Conservation (phyloP, 1,284 basidiomycete species). For the Sporisorium sorghi region DNA sequence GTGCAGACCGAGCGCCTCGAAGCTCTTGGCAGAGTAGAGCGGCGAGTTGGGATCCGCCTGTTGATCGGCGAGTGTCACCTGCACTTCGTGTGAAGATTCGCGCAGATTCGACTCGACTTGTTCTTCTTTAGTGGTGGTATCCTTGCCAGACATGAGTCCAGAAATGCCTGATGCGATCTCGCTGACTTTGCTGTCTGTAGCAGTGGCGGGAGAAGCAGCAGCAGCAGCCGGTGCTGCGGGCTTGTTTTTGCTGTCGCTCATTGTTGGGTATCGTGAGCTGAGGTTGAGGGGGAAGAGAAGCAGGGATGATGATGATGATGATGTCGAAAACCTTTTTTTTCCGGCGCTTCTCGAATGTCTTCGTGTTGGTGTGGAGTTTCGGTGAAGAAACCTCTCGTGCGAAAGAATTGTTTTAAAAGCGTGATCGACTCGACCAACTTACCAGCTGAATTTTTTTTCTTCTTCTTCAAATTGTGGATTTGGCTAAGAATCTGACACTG, state of each 20-base stretch:
- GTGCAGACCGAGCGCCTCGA: slow-evolving; percentile 77
- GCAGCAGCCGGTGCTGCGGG: slow-evolving; percentile 18
- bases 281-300: background rate
- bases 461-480: too few relatives aligned
- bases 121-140: slow-evolving; percentile 14
- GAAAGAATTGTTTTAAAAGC: slow-evolving; percentile 14
- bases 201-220: background rate
- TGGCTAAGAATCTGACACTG: slow-evolving; percentile 35
- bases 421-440: slow-evolving; percentile 28
- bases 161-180: slow-evolving; percentile 54
- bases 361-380: slow-evolving; percentile 46
- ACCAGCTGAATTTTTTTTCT: too few relatives aligned
- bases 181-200: slow-evolving; percentile 47
- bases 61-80: slow-evolving; percentile 97
- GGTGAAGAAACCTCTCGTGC: slow-evolving; percentile 18
- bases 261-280: slow-evolving; percentile 7
- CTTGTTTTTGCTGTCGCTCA: slow-evolving; percentile 45
- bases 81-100: slow-evolving; percentile 65
- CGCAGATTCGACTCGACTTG: slow-evolving; percentile 42
- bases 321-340: too few relatives aligned
- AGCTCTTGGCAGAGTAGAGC: slow-evolving; percentile 90
- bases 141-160: slow-evolving; percentile 49
- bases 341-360: slow-evolving; percentile 24
- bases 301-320: background rate
- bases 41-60: slow-evolving; percentile 96